Base-by-base conservation (phyloP, 1,284 basidiomycete species). In the Tylopilus sp. region DNA sequence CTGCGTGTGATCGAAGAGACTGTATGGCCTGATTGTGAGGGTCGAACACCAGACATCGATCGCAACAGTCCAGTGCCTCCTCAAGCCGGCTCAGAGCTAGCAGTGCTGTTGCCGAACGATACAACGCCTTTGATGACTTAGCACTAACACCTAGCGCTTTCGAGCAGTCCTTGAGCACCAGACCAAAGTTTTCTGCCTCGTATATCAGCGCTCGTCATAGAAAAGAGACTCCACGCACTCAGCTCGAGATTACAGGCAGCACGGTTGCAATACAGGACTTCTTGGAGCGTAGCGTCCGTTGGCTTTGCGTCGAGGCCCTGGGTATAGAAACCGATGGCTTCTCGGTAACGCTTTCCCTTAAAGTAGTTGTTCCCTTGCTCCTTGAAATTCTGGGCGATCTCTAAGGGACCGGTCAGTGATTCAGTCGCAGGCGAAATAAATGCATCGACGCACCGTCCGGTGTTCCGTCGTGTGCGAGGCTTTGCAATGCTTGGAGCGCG, bases 321-420 rank as follows among this genome's bases (percentile, higher is more conserved):
- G 0, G 86, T 85, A 68, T 98, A 99, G 65, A 98, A 97, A 0
- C 83, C 82, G 10, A 86, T 57, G 2, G 96, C 96, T 66, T 99
- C 95, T 26, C 86, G 79, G 68, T 84, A 91, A 41, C 91, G 81
- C 64, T 89, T 92, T 19, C 86, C 86, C 54, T 83, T 84, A 72
- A 91, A 97, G 61, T 97, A 93, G 49, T 94, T 91, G 66, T 97
- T 97, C 3, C 93, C 96, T 67, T 97, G 92, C 46, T 90, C 82
- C 68, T 97, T 97, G 71, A 97, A 97, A 66, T 91, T 95, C 54
- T 82, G 75, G 0, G 95, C 92, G 56, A 92, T 77, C 68, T 99
- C 96, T 96, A 58, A 23, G 26, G 30, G 19, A 44, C 29, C 18
- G 31, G 44, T 54, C 41, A 57, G 39, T 23, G 48, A 46, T 3